Conservation (phyloP, 169 alveolate genomes). For the Plasmodium adleri region DNA sequence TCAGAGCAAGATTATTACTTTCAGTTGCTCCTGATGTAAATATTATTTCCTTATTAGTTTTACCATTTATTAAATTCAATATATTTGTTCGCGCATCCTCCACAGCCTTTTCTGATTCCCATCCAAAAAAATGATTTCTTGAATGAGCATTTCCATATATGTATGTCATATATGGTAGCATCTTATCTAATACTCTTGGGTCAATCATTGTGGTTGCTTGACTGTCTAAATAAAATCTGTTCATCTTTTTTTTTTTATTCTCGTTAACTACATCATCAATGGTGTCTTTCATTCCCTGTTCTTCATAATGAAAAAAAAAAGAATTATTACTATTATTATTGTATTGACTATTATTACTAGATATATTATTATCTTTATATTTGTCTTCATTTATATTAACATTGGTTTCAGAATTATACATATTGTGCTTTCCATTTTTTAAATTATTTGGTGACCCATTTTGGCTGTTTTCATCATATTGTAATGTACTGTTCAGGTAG, state of each 20-base stretch:
- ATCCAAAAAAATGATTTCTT: constrained; percentile 96
- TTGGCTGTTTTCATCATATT: neutral
- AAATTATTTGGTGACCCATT: neutral
- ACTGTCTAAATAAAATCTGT: constrained; percentile 93
- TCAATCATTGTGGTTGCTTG: constrained; percentile 99
- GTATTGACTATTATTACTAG: neutral
- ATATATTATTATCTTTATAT: neutral
- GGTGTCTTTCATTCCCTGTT: neutral
- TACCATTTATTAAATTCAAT: constrained; percentile 89
- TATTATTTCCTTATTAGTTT: constrained; percentile 93
- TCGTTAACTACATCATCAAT: constrained; percentile 20
- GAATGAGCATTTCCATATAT: constrained; percentile 98
- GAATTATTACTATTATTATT: neutral
- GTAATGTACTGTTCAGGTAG: neutral
- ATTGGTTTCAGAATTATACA: neutral
- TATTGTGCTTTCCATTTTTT: neutral
- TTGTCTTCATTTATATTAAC: neutral
- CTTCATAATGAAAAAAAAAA: neutral
- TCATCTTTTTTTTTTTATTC: constrained; percentile 57
- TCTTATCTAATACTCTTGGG: constrained; percentile 97
- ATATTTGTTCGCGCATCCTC: constrained; percentile 94
- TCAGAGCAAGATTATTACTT: constrained; percentile 96
- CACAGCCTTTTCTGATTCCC: constrained; percentile 96
- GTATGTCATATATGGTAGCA: constrained; percentile 97
- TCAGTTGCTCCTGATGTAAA: constrained; percentile 99